phyloP scores from a whole-genome alignment of 140 eudicot species.

The Eryngium alpinum region DNA sequence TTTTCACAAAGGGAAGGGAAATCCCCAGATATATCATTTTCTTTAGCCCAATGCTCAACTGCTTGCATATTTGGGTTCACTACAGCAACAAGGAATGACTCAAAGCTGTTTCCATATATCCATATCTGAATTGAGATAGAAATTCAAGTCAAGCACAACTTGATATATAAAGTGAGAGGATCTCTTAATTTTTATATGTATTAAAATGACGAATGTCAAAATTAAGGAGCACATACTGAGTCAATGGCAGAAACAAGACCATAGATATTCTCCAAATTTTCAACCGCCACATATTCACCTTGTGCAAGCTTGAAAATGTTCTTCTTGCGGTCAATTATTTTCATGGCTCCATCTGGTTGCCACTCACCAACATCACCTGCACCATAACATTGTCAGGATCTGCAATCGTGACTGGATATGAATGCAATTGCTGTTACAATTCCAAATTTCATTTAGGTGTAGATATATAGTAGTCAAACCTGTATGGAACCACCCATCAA shows the following conservation, averaged over 20 bases:
- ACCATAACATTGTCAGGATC: neutral
- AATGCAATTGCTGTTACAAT: neutral
- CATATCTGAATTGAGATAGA: constrained; percentile 46
- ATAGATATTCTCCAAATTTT: constrained; percentile 77
- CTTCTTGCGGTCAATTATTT: constrained; percentile 80
- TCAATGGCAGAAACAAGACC: constrained; percentile 66
- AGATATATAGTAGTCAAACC: constrained; percentile 31
- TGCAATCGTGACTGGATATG: neutral
- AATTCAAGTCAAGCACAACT: neutral
- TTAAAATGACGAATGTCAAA: neutral
- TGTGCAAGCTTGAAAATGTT: constrained; percentile 86
- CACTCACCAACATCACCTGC: constrained; percentile 95
- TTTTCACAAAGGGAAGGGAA: constrained; percentile 56
- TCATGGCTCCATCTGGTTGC: constrained; percentile 91
- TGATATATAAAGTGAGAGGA: neutral
- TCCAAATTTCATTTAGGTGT: neutral
- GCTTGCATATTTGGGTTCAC: constrained; percentile 67
- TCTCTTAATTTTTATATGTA: neutral
- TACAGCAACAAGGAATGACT: constrained; percentile 80
- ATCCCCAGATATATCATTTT: constrained; percentile 53
- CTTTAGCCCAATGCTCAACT: constrained; percentile 60
- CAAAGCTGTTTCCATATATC: constrained; percentile 87
- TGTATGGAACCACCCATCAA: constrained; percentile 98
- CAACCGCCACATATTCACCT: constrained; percentile 95
- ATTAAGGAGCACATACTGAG: constrained; percentile 37